Percentiles rank a stretch among this genome's conserved stretches.
phyloP scores from a whole-genome alignment of 495 filamentous ascomycete genomes.

The Aspergillus incahuasiensis region DNA sequence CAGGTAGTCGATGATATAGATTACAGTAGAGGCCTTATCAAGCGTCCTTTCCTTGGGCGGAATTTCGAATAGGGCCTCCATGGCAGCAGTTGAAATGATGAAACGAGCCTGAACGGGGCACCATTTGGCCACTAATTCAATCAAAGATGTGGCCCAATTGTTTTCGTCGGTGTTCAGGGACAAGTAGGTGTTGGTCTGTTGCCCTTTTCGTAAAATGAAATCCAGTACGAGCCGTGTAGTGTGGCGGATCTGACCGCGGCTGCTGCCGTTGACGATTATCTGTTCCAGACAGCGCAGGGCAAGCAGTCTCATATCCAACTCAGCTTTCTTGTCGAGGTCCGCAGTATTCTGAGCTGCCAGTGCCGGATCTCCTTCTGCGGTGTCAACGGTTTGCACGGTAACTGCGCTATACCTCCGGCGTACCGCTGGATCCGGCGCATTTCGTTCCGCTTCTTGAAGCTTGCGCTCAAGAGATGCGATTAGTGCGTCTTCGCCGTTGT shows the following conservation, averaged over 20 bases:
- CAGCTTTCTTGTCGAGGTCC: conserved; percentile 79
- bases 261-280: conserved; percentile 68
- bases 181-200: background rate
- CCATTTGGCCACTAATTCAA: conserved; percentile 73
- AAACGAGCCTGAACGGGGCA: conserved; percentile 89
- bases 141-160: conserved; percentile 75
- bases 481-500: conserved; percentile 66
- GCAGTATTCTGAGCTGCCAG: conserved; percentile 68
- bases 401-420: conserved; percentile 71
- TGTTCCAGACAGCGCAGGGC: conserved; percentile 78
- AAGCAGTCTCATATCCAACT: conserved; percentile 77
- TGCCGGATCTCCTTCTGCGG: conserved; percentile 61
- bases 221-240: conserved; percentile 65
- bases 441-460: conserved; percentile 59
- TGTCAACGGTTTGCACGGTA: conserved; percentile 69
- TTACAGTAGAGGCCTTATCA: conserved; percentile 64
- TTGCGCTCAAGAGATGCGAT: conserved; percentile 57
- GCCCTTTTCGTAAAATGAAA: conserved; percentile 61
- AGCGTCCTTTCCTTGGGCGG: conserved; percentile 62
- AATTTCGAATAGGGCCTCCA: conserved; percentile 65
- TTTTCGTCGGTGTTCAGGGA: conserved; percentile 31
- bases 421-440: conserved; percentile 53
- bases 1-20: conserved; percentile 71
- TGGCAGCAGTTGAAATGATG: conserved; percentile 72
- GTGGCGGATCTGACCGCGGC: conserved; percentile 67